Percentiles rank a stretch among this genome's conserved stretches.
Conservation (phyloP, 2,329 filamentous ascomycete genomes). For the Nemania sp. region DNA sequence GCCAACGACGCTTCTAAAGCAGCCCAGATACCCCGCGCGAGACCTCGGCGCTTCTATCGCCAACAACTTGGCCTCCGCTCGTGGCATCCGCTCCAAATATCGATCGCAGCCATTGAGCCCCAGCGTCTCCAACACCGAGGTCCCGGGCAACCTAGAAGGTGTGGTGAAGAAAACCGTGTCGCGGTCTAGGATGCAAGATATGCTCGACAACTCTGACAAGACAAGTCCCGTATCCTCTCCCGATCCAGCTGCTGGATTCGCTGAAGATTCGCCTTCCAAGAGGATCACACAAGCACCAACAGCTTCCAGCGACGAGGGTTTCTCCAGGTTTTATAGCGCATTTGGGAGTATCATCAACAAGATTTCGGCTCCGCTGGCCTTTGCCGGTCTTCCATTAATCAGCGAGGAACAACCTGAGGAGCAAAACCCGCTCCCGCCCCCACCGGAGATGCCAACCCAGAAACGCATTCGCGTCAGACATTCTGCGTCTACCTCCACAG, state of each 20-base stretch:
- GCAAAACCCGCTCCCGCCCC: slow-evolving; percentile 37
- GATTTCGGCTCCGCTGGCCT: slow-evolving; percentile 87
- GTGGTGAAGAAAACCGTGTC: slow-evolving; percentile 56
- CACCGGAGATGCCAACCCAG: slow-evolving; percentile 46
- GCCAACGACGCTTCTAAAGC: slow-evolving; percentile 46
- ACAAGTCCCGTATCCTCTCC: slow-evolving; percentile 58
- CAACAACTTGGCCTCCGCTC: slow-evolving; percentile 82
- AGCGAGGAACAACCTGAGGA: slow-evolving; percentile 54
- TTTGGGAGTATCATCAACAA: slow-evolving; percentile 88
- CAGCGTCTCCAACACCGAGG: slow-evolving; percentile 74
- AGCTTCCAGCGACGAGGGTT: slow-evolving; percentile 70
- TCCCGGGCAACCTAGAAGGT: slow-evolving; percentile 70
- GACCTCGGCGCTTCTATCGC: slow-evolving; percentile 83
- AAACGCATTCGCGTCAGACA: slow-evolving; percentile 46
- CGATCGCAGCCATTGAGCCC: slow-evolving; percentile 71
- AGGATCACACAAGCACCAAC: slow-evolving; percentile 35
- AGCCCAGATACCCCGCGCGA: slow-evolving; percentile 61
- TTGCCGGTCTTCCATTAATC: slow-evolving; percentile 84
- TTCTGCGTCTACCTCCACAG: slow-evolving; percentile 45
- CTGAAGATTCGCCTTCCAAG: slow-evolving; percentile 37
- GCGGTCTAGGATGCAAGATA: slow-evolving; percentile 58
- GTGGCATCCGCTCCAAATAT: slow-evolving; percentile 72
- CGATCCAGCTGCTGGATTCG: slow-evolving; percentile 32
- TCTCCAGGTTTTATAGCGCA: slow-evolving; percentile 87
- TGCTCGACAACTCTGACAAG: slow-evolving; percentile 58